Conservation (phyloP, 2,329 filamentous ascomycete genomes). For the Aspergillus amoenus region DNA sequence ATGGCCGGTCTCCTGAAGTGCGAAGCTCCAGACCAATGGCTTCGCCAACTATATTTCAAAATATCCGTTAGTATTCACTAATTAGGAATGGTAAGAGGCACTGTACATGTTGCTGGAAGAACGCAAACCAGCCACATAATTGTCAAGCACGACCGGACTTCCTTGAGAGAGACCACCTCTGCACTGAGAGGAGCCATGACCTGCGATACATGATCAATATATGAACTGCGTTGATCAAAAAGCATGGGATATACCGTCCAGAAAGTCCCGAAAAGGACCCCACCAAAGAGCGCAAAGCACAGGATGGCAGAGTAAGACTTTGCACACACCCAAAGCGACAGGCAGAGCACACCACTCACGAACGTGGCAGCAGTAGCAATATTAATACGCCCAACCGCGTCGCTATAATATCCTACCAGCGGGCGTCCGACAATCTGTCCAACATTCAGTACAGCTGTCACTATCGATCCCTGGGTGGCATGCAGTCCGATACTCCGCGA, state of each 20-base stretch:
- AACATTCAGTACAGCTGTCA: no score
- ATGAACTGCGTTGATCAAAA: not conserved
- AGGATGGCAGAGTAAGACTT: not conserved
- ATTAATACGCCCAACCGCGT: not conserved
- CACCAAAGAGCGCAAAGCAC: not conserved
- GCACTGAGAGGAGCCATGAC: not conserved
- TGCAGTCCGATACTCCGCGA: no score
- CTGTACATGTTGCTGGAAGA: not conserved
- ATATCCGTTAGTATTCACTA: not conserved
- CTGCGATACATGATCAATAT: not conserved
- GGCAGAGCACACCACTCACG: not conserved
- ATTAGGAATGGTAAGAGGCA: not conserved
- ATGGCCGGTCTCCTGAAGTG: conserved; percentile 8
- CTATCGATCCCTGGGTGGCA: no score
- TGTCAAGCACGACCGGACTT: not conserved
- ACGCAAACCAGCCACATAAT: not conserved
- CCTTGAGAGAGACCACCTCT: not conserved
- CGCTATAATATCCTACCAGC: no score
- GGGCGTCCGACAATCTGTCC: no score
- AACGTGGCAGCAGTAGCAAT: not conserved
- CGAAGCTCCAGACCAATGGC: not conserved
- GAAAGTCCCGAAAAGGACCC: not conserved
- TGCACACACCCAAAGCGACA: not conserved
- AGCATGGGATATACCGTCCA: not conserved
- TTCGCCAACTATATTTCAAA: not conserved